Evolutionary conservation across 2,329 filamentous ascomycete genomes (phyloP).

Genomic region (Aciculosporium take): DNA sequence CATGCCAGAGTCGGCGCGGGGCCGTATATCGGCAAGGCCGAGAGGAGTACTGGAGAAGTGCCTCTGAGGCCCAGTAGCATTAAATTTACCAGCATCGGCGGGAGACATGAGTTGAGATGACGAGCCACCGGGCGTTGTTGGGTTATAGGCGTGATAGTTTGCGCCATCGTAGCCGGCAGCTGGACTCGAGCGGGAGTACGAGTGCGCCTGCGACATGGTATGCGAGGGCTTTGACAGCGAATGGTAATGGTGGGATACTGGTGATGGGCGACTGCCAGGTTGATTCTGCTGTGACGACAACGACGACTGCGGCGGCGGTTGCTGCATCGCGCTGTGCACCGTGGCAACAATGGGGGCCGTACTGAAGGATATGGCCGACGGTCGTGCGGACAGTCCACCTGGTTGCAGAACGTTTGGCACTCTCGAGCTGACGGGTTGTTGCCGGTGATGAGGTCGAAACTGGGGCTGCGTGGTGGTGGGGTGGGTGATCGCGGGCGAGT

Average conservation of each 20-base stretch:
- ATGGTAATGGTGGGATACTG: conserved; percentile 41
- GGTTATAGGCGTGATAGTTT: conserved; percentile 40
- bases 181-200: conserved; percentile 76
- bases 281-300: conserved; percentile 22
- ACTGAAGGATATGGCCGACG: conserved; percentile 24
- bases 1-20: conserved; percentile 68
- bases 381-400: conserved; percentile 28
- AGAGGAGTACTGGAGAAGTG: conserved; percentile 71
- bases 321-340: conserved; percentile 28
- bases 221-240: conserved; percentile 53
- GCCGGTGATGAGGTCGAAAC: conserved; percentile 11
- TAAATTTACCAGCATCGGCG: conserved; percentile 38
- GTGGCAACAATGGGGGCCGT: conserved; percentile 32
- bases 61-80: conserved; percentile 42
- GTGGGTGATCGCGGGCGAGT: conserved; percentile 23
- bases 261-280: conserved; percentile 16
- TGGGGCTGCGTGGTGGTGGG: conserved; percentile 20
- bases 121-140: conserved; percentile 48
- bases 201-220: conserved; percentile 55
- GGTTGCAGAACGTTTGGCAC: conserved; percentile 47
- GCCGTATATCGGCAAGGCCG: conserved; percentile 81
- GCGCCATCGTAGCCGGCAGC: conserved; percentile 42
- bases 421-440: conserved; percentile 26
- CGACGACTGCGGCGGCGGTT: conserved; percentile 18
- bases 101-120: conserved; percentile 52